Percentiles rank a stretch among this genome's conserved stretches.
Conservation (phyloP, 2,329 filamentous ascomycete genomes). For the Pleomassaria siparia region DNA sequence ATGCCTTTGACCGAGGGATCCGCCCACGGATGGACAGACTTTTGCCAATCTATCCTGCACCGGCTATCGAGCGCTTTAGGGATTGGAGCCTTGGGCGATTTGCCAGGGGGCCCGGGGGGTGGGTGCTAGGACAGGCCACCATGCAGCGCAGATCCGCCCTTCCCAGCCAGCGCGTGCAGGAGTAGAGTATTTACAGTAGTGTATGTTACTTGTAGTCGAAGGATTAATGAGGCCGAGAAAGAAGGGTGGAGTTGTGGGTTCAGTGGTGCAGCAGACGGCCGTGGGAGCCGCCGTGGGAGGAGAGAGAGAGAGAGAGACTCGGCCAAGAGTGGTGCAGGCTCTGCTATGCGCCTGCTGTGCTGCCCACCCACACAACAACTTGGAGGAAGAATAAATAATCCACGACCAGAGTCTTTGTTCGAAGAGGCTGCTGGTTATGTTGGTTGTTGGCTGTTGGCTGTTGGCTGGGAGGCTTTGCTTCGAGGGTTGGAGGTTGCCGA, state of each 20-base stretch:
- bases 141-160: slow-evolving; percentile 45
- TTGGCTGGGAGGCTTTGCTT: too few species aligned
- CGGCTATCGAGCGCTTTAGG: slow-evolving; percentile 44
- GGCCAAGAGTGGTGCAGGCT: too few species aligned
- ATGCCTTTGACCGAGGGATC: slow-evolving; percentile 41
- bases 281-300: neutral
- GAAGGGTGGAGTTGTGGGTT: too few species aligned
- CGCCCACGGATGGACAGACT: slow-evolving; percentile 37
- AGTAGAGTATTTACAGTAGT: too few species aligned
- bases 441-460: too few species aligned
- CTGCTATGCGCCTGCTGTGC: slow-evolving; percentile 1
- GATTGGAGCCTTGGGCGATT: slow-evolving; percentile 27
- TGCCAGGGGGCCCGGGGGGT: slow-evolving; percentile 22
- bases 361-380: too few species aligned
- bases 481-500: slow-evolving; percentile 10
- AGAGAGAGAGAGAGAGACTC: too few species aligned
- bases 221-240: too few species aligned
- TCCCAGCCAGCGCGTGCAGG: slow-evolving; percentile 18
- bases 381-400: too few species aligned
- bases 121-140: slow-evolving; percentile 41
- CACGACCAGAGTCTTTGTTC: too few species aligned
- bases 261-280: neutral
- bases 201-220: too few species aligned
- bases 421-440: too few species aligned
- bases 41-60: slow-evolving; percentile 40